Base-by-base conservation (phyloP, 2,329 filamentous ascomycete genomes). In the Alternaria triticina region DNA sequence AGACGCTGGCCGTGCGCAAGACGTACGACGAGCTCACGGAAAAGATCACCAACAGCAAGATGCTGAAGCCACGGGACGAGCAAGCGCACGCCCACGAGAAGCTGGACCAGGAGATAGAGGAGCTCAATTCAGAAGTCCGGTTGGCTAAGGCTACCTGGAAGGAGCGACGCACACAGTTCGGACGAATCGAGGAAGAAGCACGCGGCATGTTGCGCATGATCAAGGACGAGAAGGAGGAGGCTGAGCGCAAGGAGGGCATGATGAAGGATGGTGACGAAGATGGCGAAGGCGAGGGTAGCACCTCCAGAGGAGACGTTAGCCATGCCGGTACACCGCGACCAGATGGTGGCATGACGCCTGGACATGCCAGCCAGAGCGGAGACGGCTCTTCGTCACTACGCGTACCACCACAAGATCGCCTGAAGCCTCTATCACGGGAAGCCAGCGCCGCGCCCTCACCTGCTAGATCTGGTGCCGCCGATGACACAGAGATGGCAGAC, bases 151-250 rank as follows among this genome's bases (percentile, higher is more conserved):
- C 86, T 68, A 96, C 93, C 0, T 97, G 94, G 94, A 85, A 87
- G 45, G 94, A 97, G 80, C 86, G 95, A 43, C 85, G 91, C 66
- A 91, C 93, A 71, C 93, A 97, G 80, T 97, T 97, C 79, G 92
- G 90, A 61, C 87, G 89, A 59, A 94, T 98, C 73, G 92, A 97
- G 77, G 92, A 94, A 63, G 95, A 97, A 82, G 93, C 93, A n/a
- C 91, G 92, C 87, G 86, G 92, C 67, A 86, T 98, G 78, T 85
- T 94, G 61, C 86, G 92, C 52, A 86, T 96, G 78, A 97, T 98
- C 74, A 89, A 94, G 64, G 94, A 97, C 74, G 95, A 97, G 84
- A 97, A 97, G 82, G 94, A 97, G 78, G 94, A 97, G 81, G 92
- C 96, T 0, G 94, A 97, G 81, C 86, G 93, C 45, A 87, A 93